Evolutionary conservation across 768 basidiomycete genomes (phyloP), one percentile per base, ranked within the genome.

Genomic region (Lactarius pseudohatsudake): DNA sequence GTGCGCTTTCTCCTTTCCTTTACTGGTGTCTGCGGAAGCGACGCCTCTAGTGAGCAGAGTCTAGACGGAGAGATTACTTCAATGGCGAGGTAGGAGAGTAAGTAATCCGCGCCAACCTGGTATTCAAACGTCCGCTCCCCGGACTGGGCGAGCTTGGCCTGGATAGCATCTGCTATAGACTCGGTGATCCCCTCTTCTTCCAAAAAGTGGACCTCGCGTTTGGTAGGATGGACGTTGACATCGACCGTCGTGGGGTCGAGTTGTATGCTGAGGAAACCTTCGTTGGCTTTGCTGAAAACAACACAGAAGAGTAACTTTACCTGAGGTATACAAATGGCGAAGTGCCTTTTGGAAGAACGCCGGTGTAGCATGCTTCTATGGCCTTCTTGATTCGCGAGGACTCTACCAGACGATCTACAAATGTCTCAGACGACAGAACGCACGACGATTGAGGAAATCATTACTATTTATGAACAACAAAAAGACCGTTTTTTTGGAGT

Each of bases 181-280:
- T 92, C 87, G 7, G 88, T 88, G 72, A 98, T 92, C 16, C 78
- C 80, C 61, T 98, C 96, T 75, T 98, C 94, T 68, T 97, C 86
- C 58, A 98, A 76, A 72, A 98, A 98, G 70, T 94, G 92, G 1
- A 98, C 94, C 75, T 98, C 96, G 55, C 91, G 90, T 75, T 99
- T 99, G 2, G 97, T 98, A 0, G 96, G 97, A 74, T 98, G 96
- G 9, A 98, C 94, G 72, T 99, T 99, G 62, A 98, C 96, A 72
- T 99, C 97, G 20, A 99, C 90, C 30, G 90, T 87, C 36, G 86
- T 83, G 0, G 95, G 94, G 67, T 94, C 89, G 71, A 98, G 88
- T 50, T 87, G 81, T 53, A 98, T 76, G 71, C 95, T 96, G 66
- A 11, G 32, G 15, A 64, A 30, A 55, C 32, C 16, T 59, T 16